Conservation (phyloP, 73 alveolate genomes). For the Blepharisma stoltei region DNA sequence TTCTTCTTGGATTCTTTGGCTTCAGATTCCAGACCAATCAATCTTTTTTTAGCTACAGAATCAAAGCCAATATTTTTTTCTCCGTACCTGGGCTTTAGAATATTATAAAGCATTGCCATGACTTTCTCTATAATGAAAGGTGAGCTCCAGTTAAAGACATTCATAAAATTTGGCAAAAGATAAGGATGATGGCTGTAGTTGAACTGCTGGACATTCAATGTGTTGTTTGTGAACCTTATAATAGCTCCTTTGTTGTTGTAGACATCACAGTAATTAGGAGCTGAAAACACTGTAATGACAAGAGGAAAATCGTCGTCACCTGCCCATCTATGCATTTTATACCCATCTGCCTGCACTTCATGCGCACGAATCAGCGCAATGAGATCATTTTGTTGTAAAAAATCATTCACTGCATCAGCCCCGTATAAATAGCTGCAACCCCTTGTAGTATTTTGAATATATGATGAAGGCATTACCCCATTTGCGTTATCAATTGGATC, state of each 20-base stretch:
- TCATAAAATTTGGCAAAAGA: slow-evolving; percentile 79
- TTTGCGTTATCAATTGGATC: slow-evolving; percentile 80
- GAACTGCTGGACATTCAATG: slow-evolving; percentile 75
- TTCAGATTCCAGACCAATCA: too few species aligned
- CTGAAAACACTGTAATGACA: slow-evolving; percentile 81
- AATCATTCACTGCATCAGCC: slow-evolving; percentile 50
- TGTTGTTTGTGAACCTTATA: slow-evolving; percentile 68
- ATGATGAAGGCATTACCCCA: slow-evolving; percentile 46
- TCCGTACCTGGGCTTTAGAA: slow-evolving; percentile 48
- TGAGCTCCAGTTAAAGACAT: slow-evolving; percentile 76
- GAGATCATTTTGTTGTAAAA: slow-evolving; percentile 44
- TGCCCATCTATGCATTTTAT: slow-evolving; percentile 83
- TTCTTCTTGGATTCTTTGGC: too few species aligned
- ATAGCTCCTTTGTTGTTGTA: slow-evolving; percentile 88
- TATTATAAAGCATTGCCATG: slow-evolving; percentile 69
- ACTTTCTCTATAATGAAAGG: slow-evolving; percentile 88
- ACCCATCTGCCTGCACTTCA: slow-evolving; percentile 89
- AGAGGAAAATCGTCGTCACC: slow-evolving; percentile 75
- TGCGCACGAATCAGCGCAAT: slow-evolving; percentile 81
- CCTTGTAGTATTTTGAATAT: slow-evolving; percentile 51
- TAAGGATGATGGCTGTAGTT: slow-evolving; percentile 86
- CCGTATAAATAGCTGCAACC: slow-evolving; percentile 67
- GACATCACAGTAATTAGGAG: slow-evolving; percentile 92
- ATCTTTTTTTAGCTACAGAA: too few species aligned
- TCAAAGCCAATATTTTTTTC: neutral